Conservation (phyloP, 257 asterid species). For the Solanum neorickii region DNA sequence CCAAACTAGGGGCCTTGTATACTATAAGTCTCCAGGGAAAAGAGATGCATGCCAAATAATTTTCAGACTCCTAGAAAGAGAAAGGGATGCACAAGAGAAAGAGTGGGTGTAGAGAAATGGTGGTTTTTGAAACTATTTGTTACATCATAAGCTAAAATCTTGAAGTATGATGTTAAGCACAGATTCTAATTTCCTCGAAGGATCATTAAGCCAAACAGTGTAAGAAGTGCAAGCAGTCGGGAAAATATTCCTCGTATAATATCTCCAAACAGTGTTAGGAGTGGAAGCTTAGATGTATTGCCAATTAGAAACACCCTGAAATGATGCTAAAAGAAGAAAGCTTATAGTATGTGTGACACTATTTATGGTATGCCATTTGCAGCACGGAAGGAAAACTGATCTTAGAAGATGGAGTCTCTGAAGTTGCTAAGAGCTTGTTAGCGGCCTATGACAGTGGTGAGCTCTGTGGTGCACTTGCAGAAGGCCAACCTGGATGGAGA, state of each 20-base stretch:
- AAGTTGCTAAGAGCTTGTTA: constrained; percentile 62
- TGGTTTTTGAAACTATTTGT: not conserved
- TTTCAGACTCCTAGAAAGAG: not conserved
- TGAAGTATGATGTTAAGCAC: not conserved
- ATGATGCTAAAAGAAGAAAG: not conserved
- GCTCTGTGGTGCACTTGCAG: constrained; percentile 57
- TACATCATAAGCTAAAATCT: not conserved
- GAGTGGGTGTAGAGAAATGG: not conserved
- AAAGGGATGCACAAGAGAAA: not conserved
- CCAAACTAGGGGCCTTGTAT: not conserved
- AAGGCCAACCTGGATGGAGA: constrained; percentile 73
- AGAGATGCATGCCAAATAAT: not conserved
- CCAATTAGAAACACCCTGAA: not conserved
- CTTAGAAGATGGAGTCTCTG: constrained; percentile 64
- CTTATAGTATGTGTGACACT: not conserved
- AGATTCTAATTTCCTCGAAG: not conserved
- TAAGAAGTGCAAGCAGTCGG: not conserved
- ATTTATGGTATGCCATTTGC: constrained; percentile 11
- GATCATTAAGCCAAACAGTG: not conserved
- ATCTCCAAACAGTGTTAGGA: not conserved
- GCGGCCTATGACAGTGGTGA: constrained; percentile 77
- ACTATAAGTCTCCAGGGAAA: not conserved
- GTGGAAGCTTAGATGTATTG: not conserved
- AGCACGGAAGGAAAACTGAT: constrained; percentile 62
- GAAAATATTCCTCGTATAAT: not conserved